phyloP scores from a whole-genome alignment of 306 rosid genomes.

The Lupinus albus region DNA sequence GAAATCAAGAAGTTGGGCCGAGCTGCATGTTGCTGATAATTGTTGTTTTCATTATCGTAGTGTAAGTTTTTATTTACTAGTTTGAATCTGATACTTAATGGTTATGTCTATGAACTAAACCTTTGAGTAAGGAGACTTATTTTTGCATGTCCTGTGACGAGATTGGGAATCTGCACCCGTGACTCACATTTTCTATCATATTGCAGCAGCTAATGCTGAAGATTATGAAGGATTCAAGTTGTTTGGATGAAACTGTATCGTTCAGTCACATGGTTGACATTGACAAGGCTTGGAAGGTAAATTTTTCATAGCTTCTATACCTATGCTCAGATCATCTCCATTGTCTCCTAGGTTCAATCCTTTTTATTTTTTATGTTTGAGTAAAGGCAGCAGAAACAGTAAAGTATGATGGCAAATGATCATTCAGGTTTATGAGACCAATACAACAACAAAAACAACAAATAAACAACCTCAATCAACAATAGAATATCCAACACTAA shows the following conservation, averaged over 20 bases:
- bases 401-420: neutral
- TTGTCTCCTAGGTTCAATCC: neutral
- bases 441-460: neutral
- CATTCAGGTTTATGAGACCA: conserved; percentile 19
- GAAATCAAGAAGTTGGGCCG: conserved; percentile 77
- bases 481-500: neutral
- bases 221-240: conserved; percentile 49
- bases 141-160: conserved; percentile 11
- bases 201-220: conserved; percentile 70
- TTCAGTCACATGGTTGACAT: conserved; percentile 40
- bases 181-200: conserved; percentile 26
- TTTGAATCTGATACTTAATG: conserved; percentile 31
- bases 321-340: neutral
- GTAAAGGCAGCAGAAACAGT: conserved; percentile 17
- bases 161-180: conserved; percentile 28
- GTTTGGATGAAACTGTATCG: conserved; percentile 36
- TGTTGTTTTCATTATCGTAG: conserved; percentile 83
- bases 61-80: conserved; percentile 56
- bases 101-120: conserved; percentile 27
- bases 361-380: neutral
- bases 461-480: neutral
- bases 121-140: conserved; percentile 8
- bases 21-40: conserved; percentile 78
- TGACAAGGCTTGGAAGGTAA: conserved; percentile 64
- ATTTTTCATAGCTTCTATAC: neutral